Percentiles rank a stretch among this genome's conserved stretches.
Evolutionary conservation across 2,329 filamentous ascomycete species (phyloP).

Genomic region (Penicillium brasilianum): DNA sequence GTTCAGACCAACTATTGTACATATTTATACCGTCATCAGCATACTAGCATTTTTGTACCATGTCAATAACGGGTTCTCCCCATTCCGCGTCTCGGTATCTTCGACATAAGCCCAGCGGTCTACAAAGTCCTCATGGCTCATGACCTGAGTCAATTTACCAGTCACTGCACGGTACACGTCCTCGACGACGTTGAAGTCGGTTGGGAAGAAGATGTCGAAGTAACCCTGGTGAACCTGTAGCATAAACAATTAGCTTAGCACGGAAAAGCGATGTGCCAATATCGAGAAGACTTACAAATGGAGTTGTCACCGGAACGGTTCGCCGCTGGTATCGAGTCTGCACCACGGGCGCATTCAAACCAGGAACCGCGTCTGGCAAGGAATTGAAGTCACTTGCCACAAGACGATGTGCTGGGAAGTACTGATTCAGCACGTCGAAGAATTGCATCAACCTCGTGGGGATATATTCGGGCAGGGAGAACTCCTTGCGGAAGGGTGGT

Average conservation of each 20-base stretch:
- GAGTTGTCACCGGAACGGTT: constrained; percentile 88
- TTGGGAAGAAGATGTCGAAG: constrained; percentile 98
- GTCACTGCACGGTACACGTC: constrained; percentile 92
- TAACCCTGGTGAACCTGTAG: constrained; percentile 91
- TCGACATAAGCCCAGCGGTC: constrained; percentile 86
- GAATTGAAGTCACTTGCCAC: constrained; percentile 89
- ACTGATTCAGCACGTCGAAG: constrained; percentile 85
- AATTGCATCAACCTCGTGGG: constrained; percentile 96
- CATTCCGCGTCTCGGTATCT: constrained; percentile 84
- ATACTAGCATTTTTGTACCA: constrained; percentile 98
- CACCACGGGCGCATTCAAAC: constrained; percentile 91
- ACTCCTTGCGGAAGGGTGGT: constrained; percentile 74
- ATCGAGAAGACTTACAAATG: constrained; percentile 69
- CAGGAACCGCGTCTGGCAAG: constrained; percentile 79
- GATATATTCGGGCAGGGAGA: constrained; percentile 87
- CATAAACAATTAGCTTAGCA: constrained; percentile 12
- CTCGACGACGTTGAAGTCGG: constrained; percentile 89
- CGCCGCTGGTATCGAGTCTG: constrained; percentile 88
- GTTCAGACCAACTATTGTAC: constrained; percentile 7
- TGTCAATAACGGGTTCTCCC: constrained; percentile 87
- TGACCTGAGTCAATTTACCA: constrained; percentile 83
- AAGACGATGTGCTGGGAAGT: constrained; percentile 88
- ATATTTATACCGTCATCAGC: constrained; percentile 74
- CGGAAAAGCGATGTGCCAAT: neutral
- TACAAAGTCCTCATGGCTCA: constrained; percentile 90